phyloP scores from a whole-genome alignment of 169 alveolate species.

The Eimeria tenella region DNA sequence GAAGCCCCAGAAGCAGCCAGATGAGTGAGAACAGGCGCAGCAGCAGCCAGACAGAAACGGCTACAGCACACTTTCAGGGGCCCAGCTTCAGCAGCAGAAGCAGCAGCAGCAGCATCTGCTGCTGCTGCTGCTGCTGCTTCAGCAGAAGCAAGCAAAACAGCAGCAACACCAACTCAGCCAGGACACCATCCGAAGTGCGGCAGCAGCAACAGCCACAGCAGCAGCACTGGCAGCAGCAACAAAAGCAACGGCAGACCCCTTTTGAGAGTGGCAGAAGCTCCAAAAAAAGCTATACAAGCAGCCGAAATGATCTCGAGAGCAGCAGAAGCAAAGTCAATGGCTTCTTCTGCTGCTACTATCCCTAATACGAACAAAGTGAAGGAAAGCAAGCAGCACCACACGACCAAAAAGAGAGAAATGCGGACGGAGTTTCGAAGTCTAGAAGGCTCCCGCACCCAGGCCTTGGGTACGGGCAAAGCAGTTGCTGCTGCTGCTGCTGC shows the following conservation, averaged over 20 bases:
- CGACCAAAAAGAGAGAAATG: background rate
- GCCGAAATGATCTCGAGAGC: background rate
- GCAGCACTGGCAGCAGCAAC: background rate
- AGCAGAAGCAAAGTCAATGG: constrained; percentile 2
- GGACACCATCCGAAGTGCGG: background rate
- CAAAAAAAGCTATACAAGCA: background rate
- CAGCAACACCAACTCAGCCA: background rate
- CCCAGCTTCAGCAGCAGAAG: background rate
- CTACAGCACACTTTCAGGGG: no score
- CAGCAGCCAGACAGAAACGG: background rate
- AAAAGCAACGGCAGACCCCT: background rate
- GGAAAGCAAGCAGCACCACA: background rate
- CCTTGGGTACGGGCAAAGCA: constrained; percentile 13
- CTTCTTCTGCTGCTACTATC: background rate
- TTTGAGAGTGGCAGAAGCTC: constrained; percentile 5
- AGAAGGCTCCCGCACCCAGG: constrained; percentile 24
- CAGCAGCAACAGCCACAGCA: background rate
- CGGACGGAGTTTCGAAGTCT: background rate
- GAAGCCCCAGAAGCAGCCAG: background rate
- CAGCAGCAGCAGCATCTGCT: background rate
- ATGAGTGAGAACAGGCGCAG: background rate
- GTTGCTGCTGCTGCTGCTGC: constrained; percentile 27
- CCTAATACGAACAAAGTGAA: background rate
- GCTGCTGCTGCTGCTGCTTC: background rate
- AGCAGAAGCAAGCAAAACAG: background rate